Conservation (phyloP, 768 basidiomycete genomes). For the Candolleomyces efflorescens region DNA sequence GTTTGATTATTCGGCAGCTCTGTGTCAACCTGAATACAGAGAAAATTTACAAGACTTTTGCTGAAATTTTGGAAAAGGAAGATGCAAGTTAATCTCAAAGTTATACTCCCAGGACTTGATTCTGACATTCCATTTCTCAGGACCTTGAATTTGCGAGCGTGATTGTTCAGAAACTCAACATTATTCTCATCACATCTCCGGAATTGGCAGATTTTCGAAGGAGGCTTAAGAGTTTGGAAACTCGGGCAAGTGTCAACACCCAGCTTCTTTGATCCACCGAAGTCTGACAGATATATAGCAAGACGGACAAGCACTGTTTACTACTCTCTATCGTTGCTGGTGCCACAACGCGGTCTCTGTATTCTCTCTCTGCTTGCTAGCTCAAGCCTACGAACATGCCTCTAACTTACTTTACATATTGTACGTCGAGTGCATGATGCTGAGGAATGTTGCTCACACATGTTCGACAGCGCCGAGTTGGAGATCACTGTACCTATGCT, state of each 20-base stretch:
- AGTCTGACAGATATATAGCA: constrained; percentile 39
- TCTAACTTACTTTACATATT: constrained; percentile 95
- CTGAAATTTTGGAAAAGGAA: constrained; percentile 97
- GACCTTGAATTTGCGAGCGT: constrained; percentile 97
- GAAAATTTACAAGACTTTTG: constrained; percentile 91
- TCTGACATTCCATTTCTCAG: constrained; percentile 30
- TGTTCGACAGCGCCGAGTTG: constrained; percentile 71
- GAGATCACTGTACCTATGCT: constrained; percentile 94
- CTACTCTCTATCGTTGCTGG: constrained; percentile 94
- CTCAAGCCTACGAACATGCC: constrained; percentile 98
- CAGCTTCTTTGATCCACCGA: not conserved
- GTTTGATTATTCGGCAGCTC: constrained; percentile 91
- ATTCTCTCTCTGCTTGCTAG: constrained; percentile 92
- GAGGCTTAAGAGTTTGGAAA: constrained; percentile 89
- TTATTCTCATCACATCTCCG: constrained; percentile 94
- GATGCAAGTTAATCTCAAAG: constrained; percentile 53
- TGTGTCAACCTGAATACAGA: constrained; percentile 95
- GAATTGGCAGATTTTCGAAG: constrained; percentile 95
- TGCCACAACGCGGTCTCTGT: constrained; percentile 97
- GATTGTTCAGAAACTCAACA: constrained; percentile 96
- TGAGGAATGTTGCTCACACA: not conserved
- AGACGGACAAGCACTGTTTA: constrained; percentile 96
- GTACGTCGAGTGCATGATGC: constrained; percentile 34
- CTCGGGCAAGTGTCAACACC: constrained; percentile 55
- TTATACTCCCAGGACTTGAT: no score